A percentile compares a stretch with the other conserved stretches of the same genome.
Conservation (phyloP, 176 grass and related monocot genomes). For the Alloteropsis semialata region DNA sequence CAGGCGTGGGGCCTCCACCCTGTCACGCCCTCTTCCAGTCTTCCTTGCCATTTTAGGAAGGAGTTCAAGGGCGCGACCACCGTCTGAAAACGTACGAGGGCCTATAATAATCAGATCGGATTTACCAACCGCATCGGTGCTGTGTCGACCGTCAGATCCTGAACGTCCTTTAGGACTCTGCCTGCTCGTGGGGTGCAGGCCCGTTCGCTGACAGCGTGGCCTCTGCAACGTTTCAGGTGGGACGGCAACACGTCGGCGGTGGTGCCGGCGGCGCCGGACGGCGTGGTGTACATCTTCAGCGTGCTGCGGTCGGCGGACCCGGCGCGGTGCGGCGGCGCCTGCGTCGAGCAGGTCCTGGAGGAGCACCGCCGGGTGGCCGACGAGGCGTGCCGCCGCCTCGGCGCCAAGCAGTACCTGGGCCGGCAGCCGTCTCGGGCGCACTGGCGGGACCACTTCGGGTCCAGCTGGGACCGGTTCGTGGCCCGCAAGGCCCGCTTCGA, state of each 20-base stretch:
- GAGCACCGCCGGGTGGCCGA: conserved; percentile 52
- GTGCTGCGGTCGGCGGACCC: conserved; percentile 74
- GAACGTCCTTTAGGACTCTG: neutral
- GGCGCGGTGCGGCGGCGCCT: conserved; percentile 39
- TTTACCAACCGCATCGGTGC: neutral
- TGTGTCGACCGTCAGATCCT: neutral
- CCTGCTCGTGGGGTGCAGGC: too few relatives aligned
- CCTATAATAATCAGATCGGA: neutral
- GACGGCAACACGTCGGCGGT: conserved; percentile 66
- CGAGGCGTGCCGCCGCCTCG: conserved; percentile 50
- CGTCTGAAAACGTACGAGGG: neutral
- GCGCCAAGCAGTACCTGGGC: conserved; percentile 71
- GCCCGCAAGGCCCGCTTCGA: conserved; percentile 62
- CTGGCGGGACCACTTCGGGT: conserved; percentile 68
- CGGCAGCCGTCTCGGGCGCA: conserved; percentile 51
- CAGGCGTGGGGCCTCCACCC: neutral
- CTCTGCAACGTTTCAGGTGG: conserved; percentile 53
- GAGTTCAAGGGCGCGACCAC: neutral
- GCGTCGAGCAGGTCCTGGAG: conserved; percentile 54
- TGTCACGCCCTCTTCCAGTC: too few relatives aligned
- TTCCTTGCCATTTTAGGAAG: conserved; percentile 22
- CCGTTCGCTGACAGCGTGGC: too few relatives aligned
- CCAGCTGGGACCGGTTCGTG: conserved; percentile 49
- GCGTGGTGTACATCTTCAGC: conserved; percentile 58
- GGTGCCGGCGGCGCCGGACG: conserved; percentile 42